Evolutionary conservation across 495 filamentous ascomycete genomes (phyloP).

Genomic region (Apiosordaria backusii): DNA sequence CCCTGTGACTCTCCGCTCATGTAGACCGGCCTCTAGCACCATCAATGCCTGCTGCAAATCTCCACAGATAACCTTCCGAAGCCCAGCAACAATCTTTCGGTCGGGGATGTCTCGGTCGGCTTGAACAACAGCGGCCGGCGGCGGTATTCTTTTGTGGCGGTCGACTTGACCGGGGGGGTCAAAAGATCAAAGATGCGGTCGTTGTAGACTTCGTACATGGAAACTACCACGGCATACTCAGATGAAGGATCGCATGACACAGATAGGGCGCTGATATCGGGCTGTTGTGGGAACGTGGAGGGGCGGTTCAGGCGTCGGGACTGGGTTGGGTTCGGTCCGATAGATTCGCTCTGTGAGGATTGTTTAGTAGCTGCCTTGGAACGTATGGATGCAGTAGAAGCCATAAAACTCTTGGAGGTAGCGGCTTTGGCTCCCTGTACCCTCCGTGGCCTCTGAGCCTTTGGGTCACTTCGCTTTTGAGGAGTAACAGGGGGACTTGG

Average conservation of each 20-base stretch:
- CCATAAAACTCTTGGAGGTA: slow-evolving; percentile 40
- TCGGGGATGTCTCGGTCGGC: slow-evolving; percentile 75
- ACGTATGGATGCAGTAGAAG: slow-evolving; percentile 37
- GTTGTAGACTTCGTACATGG: slow-evolving; percentile 99
- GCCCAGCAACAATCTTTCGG: slow-evolving; percentile 84
- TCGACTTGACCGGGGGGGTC: slow-evolving; percentile 49
- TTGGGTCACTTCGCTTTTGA: neutral
- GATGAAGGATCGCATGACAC: slow-evolving; percentile 64
- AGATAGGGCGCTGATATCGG: slow-evolving; percentile 67
- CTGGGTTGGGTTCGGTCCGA: slow-evolving; percentile 45
- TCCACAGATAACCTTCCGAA: slow-evolving; percentile 86
- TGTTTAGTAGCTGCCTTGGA: slow-evolving; percentile 40
- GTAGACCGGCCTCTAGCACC: slow-evolving; percentile 85
- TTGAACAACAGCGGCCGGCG: slow-evolving; percentile 83
- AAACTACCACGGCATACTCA: slow-evolving; percentile 86
- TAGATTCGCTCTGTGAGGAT: slow-evolving; percentile 40
- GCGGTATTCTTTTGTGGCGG: slow-evolving; percentile 61
- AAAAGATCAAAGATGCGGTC: slow-evolving; percentile 95
- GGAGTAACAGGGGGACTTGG: slow-evolving; percentile 19
- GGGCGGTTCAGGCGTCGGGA: slow-evolving; percentile 59
- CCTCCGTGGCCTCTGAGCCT: neutral
- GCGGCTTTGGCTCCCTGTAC: neutral
- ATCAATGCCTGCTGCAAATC: slow-evolving; percentile 82
- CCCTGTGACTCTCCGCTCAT: slow-evolving; percentile 81
- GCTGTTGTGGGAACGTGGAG: slow-evolving; percentile 63